phyloP scores from a whole-genome alignment of 257 asterid genomes.

The Fraxinus anomala region DNA sequence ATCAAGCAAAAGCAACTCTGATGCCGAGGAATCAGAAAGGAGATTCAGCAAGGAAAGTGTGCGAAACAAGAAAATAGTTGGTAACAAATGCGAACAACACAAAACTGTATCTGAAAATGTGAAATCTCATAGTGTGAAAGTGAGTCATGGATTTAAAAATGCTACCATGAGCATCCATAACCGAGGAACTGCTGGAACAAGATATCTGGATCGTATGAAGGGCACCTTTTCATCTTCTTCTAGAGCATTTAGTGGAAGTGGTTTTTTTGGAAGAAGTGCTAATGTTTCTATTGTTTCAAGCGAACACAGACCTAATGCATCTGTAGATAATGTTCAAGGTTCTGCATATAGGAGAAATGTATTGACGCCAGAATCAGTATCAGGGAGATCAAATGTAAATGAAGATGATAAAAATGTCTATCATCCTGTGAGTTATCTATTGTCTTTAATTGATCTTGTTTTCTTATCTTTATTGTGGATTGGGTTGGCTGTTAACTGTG shows the following conservation, averaged over 20 bases:
- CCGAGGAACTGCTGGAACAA: constrained; percentile 69
- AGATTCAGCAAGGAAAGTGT: constrained; percentile 62
- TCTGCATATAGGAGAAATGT: constrained; percentile 60
- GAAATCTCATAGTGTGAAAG: constrained; percentile 56
- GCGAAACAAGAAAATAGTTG: constrained; percentile 55
- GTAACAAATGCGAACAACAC: constrained; percentile 57
- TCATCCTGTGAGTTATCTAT: constrained; percentile 60
- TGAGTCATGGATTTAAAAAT: constrained; percentile 62
- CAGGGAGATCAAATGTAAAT: constrained; percentile 52
- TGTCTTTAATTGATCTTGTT: constrained; percentile 13
- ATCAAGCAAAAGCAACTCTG: constrained; percentile 92
- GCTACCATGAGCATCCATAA: constrained; percentile 46
- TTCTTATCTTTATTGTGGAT: not conserved
- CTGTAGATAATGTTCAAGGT: constrained; percentile 54
- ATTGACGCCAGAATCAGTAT: constrained; percentile 50
- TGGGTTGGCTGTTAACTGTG: not conserved
- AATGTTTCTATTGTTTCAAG: constrained; percentile 49
- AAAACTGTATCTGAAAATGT: constrained; percentile 48
- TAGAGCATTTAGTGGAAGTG: constrained; percentile 84
- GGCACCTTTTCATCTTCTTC: constrained; percentile 95
- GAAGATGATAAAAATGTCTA: constrained; percentile 66
- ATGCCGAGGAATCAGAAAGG: constrained; percentile 78
- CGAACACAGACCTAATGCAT: constrained; percentile 62
- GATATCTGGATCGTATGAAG: constrained; percentile 92
- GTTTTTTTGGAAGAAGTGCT: constrained; percentile 65